Evolutionary conservation across 768 basidiomycete species (phyloP).

Genomic region (Phlebiopsis flavidoalba): DNA sequence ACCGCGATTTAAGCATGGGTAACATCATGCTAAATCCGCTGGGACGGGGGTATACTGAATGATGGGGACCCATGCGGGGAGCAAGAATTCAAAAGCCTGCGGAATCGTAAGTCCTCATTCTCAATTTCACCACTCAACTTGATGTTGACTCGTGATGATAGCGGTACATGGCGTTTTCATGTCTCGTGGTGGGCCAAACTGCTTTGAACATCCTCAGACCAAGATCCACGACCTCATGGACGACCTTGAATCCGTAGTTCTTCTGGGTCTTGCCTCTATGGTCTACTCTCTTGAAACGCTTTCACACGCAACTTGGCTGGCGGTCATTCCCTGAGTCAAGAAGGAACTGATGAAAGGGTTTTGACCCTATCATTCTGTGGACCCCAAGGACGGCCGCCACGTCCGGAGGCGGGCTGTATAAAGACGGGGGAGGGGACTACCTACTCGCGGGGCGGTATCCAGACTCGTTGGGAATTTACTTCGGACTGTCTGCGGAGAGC

Average conservation of each 20-base stretch:
- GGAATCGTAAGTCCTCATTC: not conserved
- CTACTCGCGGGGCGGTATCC: not conserved
- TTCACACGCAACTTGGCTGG: no score
- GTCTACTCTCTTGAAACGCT: not conserved
- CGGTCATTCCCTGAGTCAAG: no score
- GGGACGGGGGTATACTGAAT: constrained; percentile 2
- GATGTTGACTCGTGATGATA: not conserved
- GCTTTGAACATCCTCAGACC: not conserved
- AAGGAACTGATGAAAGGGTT: not conserved
- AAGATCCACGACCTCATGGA: not conserved
- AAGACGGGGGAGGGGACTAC: not conserved
- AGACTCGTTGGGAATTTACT: not conserved
- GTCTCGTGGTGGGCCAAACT: not conserved
- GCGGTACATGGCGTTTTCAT: not conserved
- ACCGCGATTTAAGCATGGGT: constrained; percentile 6
- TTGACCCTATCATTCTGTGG: not conserved
- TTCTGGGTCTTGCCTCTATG: not conserved
- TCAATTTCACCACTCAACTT: not conserved
- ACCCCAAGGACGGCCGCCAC: not conserved
- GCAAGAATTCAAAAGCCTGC: not conserved
- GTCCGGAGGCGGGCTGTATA: not conserved
- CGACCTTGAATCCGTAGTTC: constrained; percentile 1
- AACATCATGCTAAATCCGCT: not conserved
- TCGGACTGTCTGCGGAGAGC: not conserved
- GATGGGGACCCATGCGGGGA: constrained; percentile 7